Evolutionary conservation across 1,284 basidiomycete genomes (phyloP).

Genomic region (Rhizoctonia solani): DNA sequence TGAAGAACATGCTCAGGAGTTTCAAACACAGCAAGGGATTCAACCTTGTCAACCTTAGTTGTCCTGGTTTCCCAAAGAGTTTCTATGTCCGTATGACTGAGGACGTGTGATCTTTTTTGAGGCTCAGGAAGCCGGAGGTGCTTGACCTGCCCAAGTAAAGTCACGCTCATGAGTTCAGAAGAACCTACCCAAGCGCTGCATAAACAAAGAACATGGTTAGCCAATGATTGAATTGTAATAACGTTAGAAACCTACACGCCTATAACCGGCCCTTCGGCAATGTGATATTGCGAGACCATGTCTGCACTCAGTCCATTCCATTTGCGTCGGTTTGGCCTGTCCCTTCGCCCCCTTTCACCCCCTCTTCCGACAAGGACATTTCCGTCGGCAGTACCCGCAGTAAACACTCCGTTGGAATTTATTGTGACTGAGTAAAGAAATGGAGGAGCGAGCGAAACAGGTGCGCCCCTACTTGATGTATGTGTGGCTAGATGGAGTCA

Average conservation of each 20-base stretch:
- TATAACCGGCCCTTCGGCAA: slow-evolving; percentile 71
- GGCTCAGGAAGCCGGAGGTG: slow-evolving; percentile 52
- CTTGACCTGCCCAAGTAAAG: slow-evolving; percentile 61
- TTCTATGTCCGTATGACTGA: slow-evolving; percentile 46
- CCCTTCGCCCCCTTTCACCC: slow-evolving; percentile 56
- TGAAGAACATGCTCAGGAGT: slow-evolving; percentile 34
- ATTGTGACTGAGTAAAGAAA: slow-evolving; percentile 67
- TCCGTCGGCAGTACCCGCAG: slow-evolving; percentile 75
- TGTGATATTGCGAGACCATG: slow-evolving; percentile 48
- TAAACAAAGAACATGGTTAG: neutral
- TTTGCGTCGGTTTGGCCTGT: slow-evolving; percentile 60
- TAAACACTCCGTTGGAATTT: slow-evolving; percentile 60
- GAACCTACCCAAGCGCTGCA: slow-evolving; percentile 14
- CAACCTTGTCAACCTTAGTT: slow-evolving; percentile 59
- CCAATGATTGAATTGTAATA: neutral
- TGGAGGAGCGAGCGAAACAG: slow-evolving; percentile 63
- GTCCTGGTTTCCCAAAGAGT: slow-evolving; percentile 54
- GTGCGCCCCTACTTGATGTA: neutral
- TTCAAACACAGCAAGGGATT: slow-evolving; percentile 51
- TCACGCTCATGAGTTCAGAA: slow-evolving; percentile 54
- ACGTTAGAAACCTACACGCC: slow-evolving; percentile 55
- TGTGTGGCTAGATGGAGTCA: neutral
- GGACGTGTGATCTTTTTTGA: slow-evolving; percentile 42
- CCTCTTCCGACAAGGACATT: slow-evolving; percentile 67
- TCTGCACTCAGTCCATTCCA: slow-evolving; percentile 69